These are phyloP conservation scores for Polygonum maritimum DNA, from an alignment of 148 eudicot species.

Conservation along the genomic window DNA sequence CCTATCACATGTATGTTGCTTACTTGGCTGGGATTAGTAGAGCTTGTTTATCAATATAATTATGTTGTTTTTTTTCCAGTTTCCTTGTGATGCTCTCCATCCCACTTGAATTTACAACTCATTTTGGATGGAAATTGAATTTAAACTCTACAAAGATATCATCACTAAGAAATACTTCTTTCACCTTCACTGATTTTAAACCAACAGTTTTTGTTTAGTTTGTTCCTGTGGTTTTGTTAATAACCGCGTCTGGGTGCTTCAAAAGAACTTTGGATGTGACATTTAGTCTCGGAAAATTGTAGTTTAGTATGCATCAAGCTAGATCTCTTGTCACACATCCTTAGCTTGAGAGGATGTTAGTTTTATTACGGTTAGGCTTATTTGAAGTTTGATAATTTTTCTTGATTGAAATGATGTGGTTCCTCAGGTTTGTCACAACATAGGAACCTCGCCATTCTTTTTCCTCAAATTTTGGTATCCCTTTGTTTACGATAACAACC, in stretches of 20 bases:
- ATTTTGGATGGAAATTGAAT: neutral
- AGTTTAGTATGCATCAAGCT: neutral
- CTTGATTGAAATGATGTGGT: neutral
- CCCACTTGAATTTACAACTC: neutral
- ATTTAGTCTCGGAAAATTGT: neutral
- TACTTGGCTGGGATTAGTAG: neutral
- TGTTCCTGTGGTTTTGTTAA: neutral
- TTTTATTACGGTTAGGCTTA: neutral
- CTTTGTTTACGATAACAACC: neutral
- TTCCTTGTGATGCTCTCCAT: neutral
- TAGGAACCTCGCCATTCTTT: neutral
- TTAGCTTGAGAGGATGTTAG: neutral
- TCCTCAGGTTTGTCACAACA: neutral
- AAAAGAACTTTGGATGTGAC: neutral
- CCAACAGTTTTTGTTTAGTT: neutral
- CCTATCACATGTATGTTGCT: neutral
- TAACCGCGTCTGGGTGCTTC: neutral
- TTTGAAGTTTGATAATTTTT: neutral
- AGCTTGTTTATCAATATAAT: neutral
- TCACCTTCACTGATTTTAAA: neutral
- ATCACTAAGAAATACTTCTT: neutral
- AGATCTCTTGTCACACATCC: too few relatives aligned
- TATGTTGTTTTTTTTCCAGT: neutral
- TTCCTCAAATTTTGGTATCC: neutral
- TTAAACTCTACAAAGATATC: neutral